Evolutionary conservation across 1,139 yeast species (phyloP), one percentile per base, ranked within the genome.

Genomic region (Yamadazyma dendronema): DNA sequence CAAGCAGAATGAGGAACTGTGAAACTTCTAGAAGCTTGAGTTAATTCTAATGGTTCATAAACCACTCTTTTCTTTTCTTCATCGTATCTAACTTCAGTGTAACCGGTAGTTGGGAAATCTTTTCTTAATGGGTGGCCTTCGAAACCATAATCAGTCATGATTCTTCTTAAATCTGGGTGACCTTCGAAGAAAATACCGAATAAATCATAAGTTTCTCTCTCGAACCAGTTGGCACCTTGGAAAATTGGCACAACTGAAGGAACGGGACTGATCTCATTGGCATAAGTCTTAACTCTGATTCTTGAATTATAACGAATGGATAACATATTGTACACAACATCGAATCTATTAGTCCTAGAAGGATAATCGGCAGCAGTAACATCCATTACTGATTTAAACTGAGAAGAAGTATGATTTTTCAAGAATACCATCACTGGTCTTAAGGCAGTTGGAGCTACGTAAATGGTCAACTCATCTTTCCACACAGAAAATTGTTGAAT

Each of bases 61-160:
- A 87, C 87, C 41, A 87, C 82, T 59, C 96, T 78, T 73, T 86
- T 82, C 77, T 87, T 87, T 63, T 87, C 95, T 60, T 86, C 90
- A 61, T 87, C 95, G 62, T 86, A 87, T 59, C 92, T 77, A 32
- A 87, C 88, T 67, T 87, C 95, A 36, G 94, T 85, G 65, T 84
- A 87, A 44, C 95, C 95, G 33, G 95, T 84, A 33, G 92, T 80
- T 52, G 96, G 96, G 84, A 87, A 87, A 63, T 87, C 96, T 64
- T 87, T 87, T 64, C 95, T 79, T 59, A 87, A 74, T 12, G 96
- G 96, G 59, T 87, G 94, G 38, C 96, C 96, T 62, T 85, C 95
- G 54, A 87, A 87, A 25, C 96, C 96, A 62, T 87, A 87, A 65
- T 87, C 96, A 37, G 96, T 87, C 81, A 87, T 76, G 59, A 87